These are phyloP conservation scores for Prunus armeniaca DNA, from an alignment of 306 rosid species.

Conservation along the genomic window DNA sequence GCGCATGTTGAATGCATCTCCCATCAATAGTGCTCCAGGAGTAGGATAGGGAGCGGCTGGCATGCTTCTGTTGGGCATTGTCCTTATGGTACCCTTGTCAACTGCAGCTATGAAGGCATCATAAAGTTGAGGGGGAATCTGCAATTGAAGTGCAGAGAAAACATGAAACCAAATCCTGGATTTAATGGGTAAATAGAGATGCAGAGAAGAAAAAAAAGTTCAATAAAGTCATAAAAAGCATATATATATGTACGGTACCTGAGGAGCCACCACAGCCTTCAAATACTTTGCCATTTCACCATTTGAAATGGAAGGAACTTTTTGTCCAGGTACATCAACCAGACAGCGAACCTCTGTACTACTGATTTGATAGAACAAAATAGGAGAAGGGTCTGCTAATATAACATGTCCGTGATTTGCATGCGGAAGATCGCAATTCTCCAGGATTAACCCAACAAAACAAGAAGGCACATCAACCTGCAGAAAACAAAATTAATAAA, in stretches of 20 bases:
- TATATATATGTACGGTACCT: conserved; percentile 41
- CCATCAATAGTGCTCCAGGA: conserved; percentile 92
- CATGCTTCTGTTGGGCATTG: conserved; percentile 99
- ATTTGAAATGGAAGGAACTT: conserved; percentile 85
- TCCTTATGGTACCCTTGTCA: conserved; percentile 73
- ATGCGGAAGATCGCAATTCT: conserved; percentile 88
- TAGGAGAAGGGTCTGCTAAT: conserved; percentile 90
- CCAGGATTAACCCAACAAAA: conserved; percentile 82
- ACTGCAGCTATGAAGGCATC: conserved; percentile 80
- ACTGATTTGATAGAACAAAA: conserved; percentile 89
- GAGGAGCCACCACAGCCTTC: conserved; percentile 83
- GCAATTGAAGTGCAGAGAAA: conserved; percentile 23
- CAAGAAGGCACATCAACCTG: conserved; percentile 94
- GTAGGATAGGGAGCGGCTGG: conserved; percentile 91
- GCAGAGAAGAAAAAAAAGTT: conserved; percentile 1
- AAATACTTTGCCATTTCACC: conserved; percentile 89
- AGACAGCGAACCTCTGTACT: conserved; percentile 89
- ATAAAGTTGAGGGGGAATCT: conserved; percentile 73
- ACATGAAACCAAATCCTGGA: background rate
- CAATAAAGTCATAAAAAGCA: background rate
- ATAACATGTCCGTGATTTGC: conserved; percentile 87
- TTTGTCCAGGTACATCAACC: conserved; percentile 96
- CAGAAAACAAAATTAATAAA: conserved; percentile 19
- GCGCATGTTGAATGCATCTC: conserved; percentile 98
- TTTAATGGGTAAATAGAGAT: background rate